A percentile compares a stretch with the other conserved stretches of the same genome.
phyloP scores from a whole-genome alignment of 1,284 basidiomycete species.

The Tylopilus sp. region DNA sequence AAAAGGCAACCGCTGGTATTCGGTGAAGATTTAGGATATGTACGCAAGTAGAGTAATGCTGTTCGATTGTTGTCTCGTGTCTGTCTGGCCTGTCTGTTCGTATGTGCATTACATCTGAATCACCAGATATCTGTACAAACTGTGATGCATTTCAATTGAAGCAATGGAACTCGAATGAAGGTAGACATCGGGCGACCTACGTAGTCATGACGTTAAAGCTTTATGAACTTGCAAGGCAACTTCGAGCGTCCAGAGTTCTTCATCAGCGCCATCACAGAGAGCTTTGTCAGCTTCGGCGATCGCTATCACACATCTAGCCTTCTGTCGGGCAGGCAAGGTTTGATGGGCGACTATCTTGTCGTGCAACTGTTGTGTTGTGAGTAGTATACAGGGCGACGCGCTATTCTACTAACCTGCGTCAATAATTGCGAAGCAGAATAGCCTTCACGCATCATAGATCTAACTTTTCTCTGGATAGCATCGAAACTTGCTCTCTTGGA shows the following conservation, averaged over 20 bases:
- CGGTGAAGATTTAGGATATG: slow-evolving; percentile 45
- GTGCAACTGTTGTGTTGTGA: slow-evolving; percentile 61
- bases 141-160: neutral
- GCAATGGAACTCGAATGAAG: neutral
- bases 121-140: slow-evolving; percentile 4
- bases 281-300: slow-evolving; percentile 97
- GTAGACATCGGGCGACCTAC: neutral
- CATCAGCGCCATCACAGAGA: slow-evolving; percentile 95
- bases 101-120: slow-evolving; percentile 16
- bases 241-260: slow-evolving; percentile 92
- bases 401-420: slow-evolving; percentile 58
- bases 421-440: slow-evolving; percentile 92
- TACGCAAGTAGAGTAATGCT: slow-evolving; percentile 16
- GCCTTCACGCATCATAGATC: slow-evolving; percentile 75
- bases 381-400: neutral
- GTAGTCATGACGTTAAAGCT: slow-evolving; percentile 37
- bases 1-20: slow-evolving; percentile 88
- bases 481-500: slow-evolving; percentile 54
- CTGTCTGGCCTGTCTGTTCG: slow-evolving; percentile 7
- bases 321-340: slow-evolving; percentile 74
- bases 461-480: slow-evolving; percentile 68
- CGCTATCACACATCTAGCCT: slow-evolving; percentile 76
- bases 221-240: slow-evolving; percentile 77
- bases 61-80: slow-evolving; percentile 12
- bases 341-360: slow-evolving; percentile 85